phyloP scores from a whole-genome alignment of 306 rosid species.

The Adenanthera pavonina region DNA sequence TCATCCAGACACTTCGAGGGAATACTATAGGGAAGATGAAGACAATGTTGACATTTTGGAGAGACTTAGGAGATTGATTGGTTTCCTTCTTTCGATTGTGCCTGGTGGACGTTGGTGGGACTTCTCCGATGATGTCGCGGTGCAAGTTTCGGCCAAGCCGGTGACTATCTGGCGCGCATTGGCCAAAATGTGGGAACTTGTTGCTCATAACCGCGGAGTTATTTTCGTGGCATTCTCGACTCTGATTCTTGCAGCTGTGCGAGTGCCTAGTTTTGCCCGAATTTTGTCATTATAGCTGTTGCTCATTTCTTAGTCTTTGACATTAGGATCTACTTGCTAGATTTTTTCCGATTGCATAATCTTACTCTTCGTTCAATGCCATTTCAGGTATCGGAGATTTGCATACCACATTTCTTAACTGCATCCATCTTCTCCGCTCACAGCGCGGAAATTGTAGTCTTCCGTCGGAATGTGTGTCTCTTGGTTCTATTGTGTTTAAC shows the following conservation, averaged over 20 bases:
- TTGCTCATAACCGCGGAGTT: conserved; percentile 81
- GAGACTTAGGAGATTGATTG: conserved; percentile 46
- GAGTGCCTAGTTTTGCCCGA: background rate
- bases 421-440: conserved; percentile 89
- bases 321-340: conserved; percentile 7
- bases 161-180: conserved; percentile 81
- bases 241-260: conserved; percentile 79
- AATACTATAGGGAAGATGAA: conserved; percentile 18
- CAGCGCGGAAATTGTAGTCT: conserved; percentile 72
- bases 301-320: background rate
- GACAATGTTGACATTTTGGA: conserved; percentile 40
- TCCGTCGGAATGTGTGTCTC: conserved; percentile 74
- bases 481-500: conserved; percentile 70
- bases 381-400: conserved; percentile 84
- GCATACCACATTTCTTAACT: conserved; percentile 89
- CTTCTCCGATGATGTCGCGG: conserved; percentile 59
- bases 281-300: background rate
- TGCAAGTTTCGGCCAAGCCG: conserved; percentile 59
- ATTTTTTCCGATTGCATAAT: background rate
- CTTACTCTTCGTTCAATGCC: background rate
- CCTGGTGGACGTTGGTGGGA: conserved; percentile 94
- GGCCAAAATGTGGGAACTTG: conserved; percentile 81
- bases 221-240: conserved; percentile 79
- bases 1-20: conserved; percentile 38
- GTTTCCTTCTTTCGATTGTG: conserved; percentile 50